Percentiles rank a stretch among this genome's conserved stretches.
Evolutionary conservation across 495 filamentous ascomycete species (phyloP).

Genomic region (Sphaerosporella brunnea): DNA sequence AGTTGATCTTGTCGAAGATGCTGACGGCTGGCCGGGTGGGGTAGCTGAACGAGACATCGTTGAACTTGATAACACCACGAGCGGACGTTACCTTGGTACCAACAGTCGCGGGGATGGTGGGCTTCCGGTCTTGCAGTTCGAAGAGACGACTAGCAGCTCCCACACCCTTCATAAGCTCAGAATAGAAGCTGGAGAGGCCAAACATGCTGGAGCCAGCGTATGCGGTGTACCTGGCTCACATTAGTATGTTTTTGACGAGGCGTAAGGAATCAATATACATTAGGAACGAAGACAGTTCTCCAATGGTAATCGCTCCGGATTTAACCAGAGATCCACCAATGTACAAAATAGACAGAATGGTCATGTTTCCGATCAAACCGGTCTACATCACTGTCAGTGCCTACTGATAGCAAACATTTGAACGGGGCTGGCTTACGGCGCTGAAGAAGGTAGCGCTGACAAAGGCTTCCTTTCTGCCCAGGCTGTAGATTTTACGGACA

Average conservation of each 20-base stretch:
- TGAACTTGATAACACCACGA: constrained; percentile 70
- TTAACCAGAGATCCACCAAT: constrained; percentile 80
- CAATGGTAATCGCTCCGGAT: constrained; percentile 66
- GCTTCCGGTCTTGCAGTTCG: constrained; percentile 83
- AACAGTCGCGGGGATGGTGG: constrained; percentile 66
- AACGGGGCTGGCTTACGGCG: constrained; percentile 30
- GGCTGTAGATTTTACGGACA: constrained; percentile 73
- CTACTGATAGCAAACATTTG: background rate
- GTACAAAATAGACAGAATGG: constrained; percentile 78
- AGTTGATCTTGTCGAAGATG: constrained; percentile 78
- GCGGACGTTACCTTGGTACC: constrained; percentile 62
- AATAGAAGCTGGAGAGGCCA: constrained; percentile 87
- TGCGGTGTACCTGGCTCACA: constrained; percentile 19
- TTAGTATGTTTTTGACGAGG: background rate
- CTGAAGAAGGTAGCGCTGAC: constrained; percentile 87
- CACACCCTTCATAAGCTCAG: constrained; percentile 96
- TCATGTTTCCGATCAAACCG: constrained; percentile 86
- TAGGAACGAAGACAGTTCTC: constrained; percentile 88
- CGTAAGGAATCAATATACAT: constrained; percentile 45
- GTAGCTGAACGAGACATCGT: constrained; percentile 71
- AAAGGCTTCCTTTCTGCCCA: constrained; percentile 69
- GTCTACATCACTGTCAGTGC: too few relatives aligned
- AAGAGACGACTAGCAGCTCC: constrained; percentile 89
- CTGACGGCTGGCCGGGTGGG: constrained; percentile 75
- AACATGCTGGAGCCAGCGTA: constrained; percentile 47